Evolutionary conservation across 163 green algal species (phyloP).

Genomic region (Prototheca wickerhamii): DNA sequence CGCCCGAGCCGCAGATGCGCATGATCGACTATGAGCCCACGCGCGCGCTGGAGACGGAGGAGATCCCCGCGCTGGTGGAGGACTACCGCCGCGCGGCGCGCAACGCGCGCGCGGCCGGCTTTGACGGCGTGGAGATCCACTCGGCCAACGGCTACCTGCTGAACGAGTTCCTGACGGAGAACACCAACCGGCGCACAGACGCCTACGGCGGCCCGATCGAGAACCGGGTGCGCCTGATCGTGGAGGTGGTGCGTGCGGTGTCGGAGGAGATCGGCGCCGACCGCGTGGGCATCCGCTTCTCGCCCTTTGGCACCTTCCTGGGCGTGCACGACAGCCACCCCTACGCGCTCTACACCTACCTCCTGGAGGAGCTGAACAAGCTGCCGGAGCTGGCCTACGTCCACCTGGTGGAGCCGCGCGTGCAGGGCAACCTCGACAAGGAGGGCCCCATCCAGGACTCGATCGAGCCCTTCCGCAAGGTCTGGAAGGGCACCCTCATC

Average conservation of each 20-base stretch:
- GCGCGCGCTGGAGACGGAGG: slow-evolving; percentile 27
- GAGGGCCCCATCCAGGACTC: slow-evolving; percentile 12
- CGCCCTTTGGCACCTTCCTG: slow-evolving; percentile 53
- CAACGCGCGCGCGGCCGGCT: slow-evolving; percentile 64
- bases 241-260: slow-evolving; percentile 56
- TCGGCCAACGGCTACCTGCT: slow-evolving; percentile 61
- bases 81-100: slow-evolving; percentile 44
- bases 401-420: slow-evolving; percentile 57
- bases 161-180: slow-evolving; percentile 66
- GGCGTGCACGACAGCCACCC: slow-evolving; percentile 40
- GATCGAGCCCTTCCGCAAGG: slow-evolving; percentile 51
- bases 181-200: slow-evolving; percentile 70
- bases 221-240: slow-evolving; percentile 55
- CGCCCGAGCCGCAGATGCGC: background rate
- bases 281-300: slow-evolving; percentile 56
- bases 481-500: slow-evolving; percentile 55
- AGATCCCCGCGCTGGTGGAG: slow-evolving; percentile 39
- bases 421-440: slow-evolving; percentile 10
- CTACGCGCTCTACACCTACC: slow-evolving; percentile 26
- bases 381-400: slow-evolving; percentile 47
- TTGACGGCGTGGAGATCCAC: slow-evolving; percentile 78
- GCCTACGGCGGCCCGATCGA: slow-evolving; percentile 77
- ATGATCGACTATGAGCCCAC: slow-evolving; percentile 25
- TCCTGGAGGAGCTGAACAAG: slow-evolving; percentile 62
- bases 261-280: slow-evolving; percentile 47